Evolutionary conservation across 257 asterid genomes (phyloP), one percentile per base, ranked within the genome.

Genomic region (Penstemon barbatus): DNA sequence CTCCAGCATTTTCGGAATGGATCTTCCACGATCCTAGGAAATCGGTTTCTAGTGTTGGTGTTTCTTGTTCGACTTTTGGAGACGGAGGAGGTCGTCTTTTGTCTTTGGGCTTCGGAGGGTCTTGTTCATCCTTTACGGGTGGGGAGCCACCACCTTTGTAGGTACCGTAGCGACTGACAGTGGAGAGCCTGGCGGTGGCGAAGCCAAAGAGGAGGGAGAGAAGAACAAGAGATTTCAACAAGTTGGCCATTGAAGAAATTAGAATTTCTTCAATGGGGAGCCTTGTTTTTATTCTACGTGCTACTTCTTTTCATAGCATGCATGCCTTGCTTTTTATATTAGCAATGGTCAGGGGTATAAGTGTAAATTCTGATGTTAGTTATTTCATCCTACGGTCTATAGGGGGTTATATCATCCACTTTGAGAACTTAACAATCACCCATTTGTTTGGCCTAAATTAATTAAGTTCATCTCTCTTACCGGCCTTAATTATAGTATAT

Each of bases 1-100:
- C 97, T 0, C 97, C 97, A 0, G 88, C 75, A 76, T 88, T 84
- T 49, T 65, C 45, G 6, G 72, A 72, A 56, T 84, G 81, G 2
- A 93, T 8, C 73, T 25, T 62, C 96, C 97, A 93, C 0, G 63
- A 8, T 2, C 97, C 96, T 0, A 4, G 44, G 53, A 41, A 73
- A 4, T 0, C 57, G 3, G 18, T 15, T 8, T 8, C 63, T 1
- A 4, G 50, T 6, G n/a, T 9, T 44, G 25, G 13, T 9, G 8
- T 48, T 5, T 38, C 25, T 42, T 13, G 43, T 43, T 25, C 54
- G 12, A 44, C 18, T 11, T 4, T 6, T 43, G 53, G 55, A 18
- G 5, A 39, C 5, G 50, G 43, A 25, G 33, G 33, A 25, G 33
- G 33, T 25, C 2, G 33, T 25, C 33, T 25, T 25, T 25, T 1